Evolutionary conservation across 306 rosid genomes (phyloP), one percentile per base, ranked within the genome.

Genomic region (Quercus rubra): DNA sequence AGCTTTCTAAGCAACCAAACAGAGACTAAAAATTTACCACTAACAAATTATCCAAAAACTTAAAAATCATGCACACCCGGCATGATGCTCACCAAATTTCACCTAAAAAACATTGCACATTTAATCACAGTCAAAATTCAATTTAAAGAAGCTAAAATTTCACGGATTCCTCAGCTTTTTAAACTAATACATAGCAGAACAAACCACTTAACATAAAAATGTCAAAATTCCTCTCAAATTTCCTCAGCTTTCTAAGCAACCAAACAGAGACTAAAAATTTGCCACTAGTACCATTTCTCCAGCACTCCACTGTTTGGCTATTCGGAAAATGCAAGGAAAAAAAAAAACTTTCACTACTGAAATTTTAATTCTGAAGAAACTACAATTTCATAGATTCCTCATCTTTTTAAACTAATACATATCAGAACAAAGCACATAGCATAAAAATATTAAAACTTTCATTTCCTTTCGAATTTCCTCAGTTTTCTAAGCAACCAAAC

Each of bases 401-500:
- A 46, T 19, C 41, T 33, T 54, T 31, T 73, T 41, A 41, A 41
- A 33, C 13, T 58, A 12, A 58, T 10, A 58, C 17, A 58, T 27
- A 63, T 43, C 12, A 14, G 70, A 63, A 7, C 5, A 6, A 1
- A 27, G 38, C 11, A 8, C 46, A 8, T 41, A 41, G 46, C 11
- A 41, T 41, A 41, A 41, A 38, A 8, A 41, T 41, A 41, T 41
- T 14, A 30, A 38, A n/a, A 30, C 12, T 33, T 68, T 33, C 18
- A 17, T 33, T 67, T 67, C 19, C 15, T 17, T 67, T 35, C 0
- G 1, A 15, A 27, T 78, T 59, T 38, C 49, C 55, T 23, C 35
- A 74, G 80, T 75, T 70, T 75, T 14, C 68, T 76, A 73, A 58
- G 23, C 58, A 49, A 30, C 76, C 78, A 41, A 69, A 31, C 38